Base-by-base conservation (phyloP, 2,329 filamentous ascomycete species). In the Paradendryphiella salina region DNA sequence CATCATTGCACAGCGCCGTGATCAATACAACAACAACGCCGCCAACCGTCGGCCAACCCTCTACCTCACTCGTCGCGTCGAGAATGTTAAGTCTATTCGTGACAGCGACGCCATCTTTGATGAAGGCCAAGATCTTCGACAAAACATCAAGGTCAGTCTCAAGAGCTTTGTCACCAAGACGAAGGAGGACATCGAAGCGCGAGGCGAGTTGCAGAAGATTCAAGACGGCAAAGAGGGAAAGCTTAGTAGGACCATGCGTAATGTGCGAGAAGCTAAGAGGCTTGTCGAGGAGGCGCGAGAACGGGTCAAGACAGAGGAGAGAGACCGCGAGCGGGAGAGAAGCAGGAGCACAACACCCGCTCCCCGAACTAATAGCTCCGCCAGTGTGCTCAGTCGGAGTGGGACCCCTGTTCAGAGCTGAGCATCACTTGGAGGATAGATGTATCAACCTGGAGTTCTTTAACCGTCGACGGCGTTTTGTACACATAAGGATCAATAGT, bases 1-100 rank as follows among this genome's bases (percentile, higher is more conserved):
- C 13, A 93, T 96, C 63, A 74, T 82, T 72, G 45, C 50, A 13
- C 76, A 56, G 66, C 75, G 55, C 66, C 77, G 61, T 75, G 78
- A 49, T 71, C 61, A 63, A 15, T 55, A 63, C 37, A 44, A 31
- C 8, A 41, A 29, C 7, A 33, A 26, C n/a, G 29, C 31, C 5
- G 51, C 46, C 5, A 74, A 70, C 28, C 61, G 69, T 34, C 51
- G 64, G 0, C 71, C 85, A 1, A 85, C 79, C 14, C 77, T 89
- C 13, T 88, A 86, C 51, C 72, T 80, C 10, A 80, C 75, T 0
- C 71, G 78, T 10, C 71, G 78, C 26, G 77, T 80, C 20, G 78
- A 81, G 48, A 73, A 77, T 45, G 67, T 71, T 7, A 73, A 74
- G 45, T 68, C 70, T 18, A 69, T 69, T 45, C 63, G 67, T 46